Evolutionary conservation across 805 yeast genomes (phyloP).

Genomic region (Lachancea dasiensis): DNA sequence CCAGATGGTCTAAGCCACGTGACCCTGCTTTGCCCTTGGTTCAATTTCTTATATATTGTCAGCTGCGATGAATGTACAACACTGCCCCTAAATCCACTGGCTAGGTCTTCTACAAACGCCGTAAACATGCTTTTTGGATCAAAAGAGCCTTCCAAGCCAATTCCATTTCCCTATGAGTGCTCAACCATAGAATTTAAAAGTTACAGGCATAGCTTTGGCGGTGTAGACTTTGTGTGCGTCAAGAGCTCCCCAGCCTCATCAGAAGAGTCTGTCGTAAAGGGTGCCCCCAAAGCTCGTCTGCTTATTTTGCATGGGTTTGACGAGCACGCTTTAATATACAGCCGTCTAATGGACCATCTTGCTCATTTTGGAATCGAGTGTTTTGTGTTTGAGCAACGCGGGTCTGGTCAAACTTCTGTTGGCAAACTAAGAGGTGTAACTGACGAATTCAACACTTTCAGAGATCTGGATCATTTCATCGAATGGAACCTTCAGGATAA

Average conservation of each 20-base stretch:
- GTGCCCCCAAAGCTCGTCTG: conserved; percentile 43
- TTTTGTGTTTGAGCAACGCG: conserved; percentile 69
- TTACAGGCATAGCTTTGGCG: conserved; percentile 23
- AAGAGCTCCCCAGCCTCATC: conserved; percentile 20
- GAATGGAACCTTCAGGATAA: conserved; percentile 20
- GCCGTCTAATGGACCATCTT: conserved; percentile 48
- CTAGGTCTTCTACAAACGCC: too few species aligned
- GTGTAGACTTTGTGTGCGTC: conserved; percentile 28
- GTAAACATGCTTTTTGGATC: conserved; percentile 6
- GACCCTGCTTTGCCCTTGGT: too few species aligned
- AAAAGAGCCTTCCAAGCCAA: not conserved
- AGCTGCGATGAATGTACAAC: too few species aligned
- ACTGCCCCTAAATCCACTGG: too few species aligned
- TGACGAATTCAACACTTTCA: conserved; percentile 48
- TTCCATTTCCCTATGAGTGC: conserved; percentile 23
- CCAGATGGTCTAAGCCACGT: too few species aligned
- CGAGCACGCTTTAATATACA: conserved; percentile 48
- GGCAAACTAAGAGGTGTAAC: conserved; percentile 50
- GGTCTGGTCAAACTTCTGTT: conserved; percentile 61
- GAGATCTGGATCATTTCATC: conserved; percentile 53
- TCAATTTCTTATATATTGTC: too few species aligned
- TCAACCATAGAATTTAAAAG: conserved; percentile 19
- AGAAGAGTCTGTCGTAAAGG: not conserved
- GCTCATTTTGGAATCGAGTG: conserved; percentile 52
- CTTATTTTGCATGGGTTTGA: conserved; percentile 68